Conservation (phyloP, 2,329 filamentous ascomycete species). For the Botryotinia calthae region DNA sequence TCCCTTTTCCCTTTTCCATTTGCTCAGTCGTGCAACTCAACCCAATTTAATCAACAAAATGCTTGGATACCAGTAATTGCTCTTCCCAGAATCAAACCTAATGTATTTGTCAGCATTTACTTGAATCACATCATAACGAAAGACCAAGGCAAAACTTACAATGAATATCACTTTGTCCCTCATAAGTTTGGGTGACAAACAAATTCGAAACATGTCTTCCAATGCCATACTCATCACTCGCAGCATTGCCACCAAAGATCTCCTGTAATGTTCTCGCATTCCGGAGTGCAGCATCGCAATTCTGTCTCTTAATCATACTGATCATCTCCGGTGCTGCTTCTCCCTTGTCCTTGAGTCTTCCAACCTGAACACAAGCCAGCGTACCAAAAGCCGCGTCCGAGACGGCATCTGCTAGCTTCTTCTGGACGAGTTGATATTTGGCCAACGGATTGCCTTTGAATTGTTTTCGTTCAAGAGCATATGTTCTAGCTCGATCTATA, state of each 20-base stretch:
- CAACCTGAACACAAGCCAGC: conserved; percentile 87
- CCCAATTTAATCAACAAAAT: conserved; percentile 51
- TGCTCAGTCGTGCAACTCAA: background rate
- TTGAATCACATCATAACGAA: background rate
- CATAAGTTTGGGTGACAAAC: conserved; percentile 97
- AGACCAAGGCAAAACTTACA: conserved; percentile 27
- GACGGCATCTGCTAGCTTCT: conserved; percentile 90
- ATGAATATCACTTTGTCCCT: conserved; percentile 97
- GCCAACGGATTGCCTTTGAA: conserved; percentile 95
- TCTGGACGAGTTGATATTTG: conserved; percentile 95
- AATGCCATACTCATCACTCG: conserved; percentile 94
- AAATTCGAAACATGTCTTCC: conserved; percentile 93
- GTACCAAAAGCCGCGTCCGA: conserved; percentile 91
- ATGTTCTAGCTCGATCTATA: conserved; percentile 74
- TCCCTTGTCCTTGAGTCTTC: conserved; percentile 87
- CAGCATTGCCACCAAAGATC: conserved; percentile 96
- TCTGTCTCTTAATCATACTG: conserved; percentile 92
- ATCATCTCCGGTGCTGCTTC: conserved; percentile 94
- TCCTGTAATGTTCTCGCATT: conserved; percentile 84
- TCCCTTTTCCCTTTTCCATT: background rate
- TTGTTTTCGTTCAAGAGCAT: conserved; percentile 89
- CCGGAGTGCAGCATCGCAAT: conserved; percentile 84
- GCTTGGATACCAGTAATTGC: conserved; percentile 75
- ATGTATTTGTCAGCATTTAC: conserved; percentile 34
- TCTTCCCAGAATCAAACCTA: conserved; percentile 66